A percentile compares a stretch with the other conserved stretches of the same genome.
phyloP scores from a whole-genome alignment of 2,329 filamentous ascomycete species.

The Lecanicillium sp. region DNA sequence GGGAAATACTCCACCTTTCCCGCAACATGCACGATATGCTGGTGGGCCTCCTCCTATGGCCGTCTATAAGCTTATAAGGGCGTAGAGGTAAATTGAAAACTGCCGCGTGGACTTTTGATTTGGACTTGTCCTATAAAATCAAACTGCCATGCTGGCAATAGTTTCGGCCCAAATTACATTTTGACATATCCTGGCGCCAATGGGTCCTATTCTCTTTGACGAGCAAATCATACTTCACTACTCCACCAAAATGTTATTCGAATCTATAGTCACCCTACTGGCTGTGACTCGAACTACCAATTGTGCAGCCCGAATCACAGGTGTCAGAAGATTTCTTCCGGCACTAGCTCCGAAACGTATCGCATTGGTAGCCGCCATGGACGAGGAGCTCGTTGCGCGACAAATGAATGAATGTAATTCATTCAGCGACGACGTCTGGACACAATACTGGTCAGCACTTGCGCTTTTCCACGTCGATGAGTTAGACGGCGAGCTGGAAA shows the following conservation, averaged over 20 bases:
- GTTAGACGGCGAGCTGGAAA: neutral
- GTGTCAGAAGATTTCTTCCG: neutral
- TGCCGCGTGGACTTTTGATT: too few relatives aligned
- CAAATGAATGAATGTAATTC: neutral
- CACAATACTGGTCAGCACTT: neutral
- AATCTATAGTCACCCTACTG: neutral
- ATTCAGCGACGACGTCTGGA: neutral
- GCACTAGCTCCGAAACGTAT: neutral
- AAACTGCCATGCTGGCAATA: too few relatives aligned
- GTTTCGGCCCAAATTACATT: too few relatives aligned
- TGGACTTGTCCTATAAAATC: too few relatives aligned
- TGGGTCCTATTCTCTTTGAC: too few relatives aligned
- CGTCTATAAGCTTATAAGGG: too few relatives aligned
- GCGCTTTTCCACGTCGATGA: neutral
- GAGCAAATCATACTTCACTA: neutral
- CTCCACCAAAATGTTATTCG: neutral
- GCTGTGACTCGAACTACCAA: neutral
- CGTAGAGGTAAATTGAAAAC: too few relatives aligned
- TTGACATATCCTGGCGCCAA: too few relatives aligned
- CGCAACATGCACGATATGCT: too few relatives aligned
- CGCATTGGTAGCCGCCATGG: slow-evolving; percentile 1
- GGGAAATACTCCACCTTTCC: too few relatives aligned
- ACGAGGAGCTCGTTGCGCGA: neutral
- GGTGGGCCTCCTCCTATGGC: too few relatives aligned
- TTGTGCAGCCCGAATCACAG: neutral